These are phyloP conservation scores for Aspergillus tanneri DNA, from an alignment of 2,329 filamentous ascomycete species.

Conservation along the genomic window DNA sequence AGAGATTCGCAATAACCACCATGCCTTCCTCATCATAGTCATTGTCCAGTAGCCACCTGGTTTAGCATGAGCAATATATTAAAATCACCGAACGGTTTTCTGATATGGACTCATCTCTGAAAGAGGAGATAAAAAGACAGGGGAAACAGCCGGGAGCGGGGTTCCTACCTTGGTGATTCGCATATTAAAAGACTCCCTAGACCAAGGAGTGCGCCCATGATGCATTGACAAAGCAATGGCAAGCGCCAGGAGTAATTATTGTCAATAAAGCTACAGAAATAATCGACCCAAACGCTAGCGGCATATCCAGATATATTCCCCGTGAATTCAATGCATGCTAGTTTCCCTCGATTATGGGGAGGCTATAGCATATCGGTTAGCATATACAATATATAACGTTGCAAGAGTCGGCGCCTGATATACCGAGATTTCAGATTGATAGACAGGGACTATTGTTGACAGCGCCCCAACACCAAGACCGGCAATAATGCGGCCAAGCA, in stretches of 20 bases:
- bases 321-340: constrained; percentile 97
- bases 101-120: too few relatives aligned
- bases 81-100: constrained; percentile 26
- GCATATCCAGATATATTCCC: constrained; percentile 96
- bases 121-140: constrained; percentile 23
- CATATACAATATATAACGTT: constrained; percentile 1
- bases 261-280: constrained; percentile 88
- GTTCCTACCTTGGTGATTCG: constrained; percentile 79
- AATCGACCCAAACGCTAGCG: constrained; percentile 97
- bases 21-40: constrained; percentile 98
- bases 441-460: constrained; percentile 89
- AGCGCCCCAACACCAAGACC: constrained; percentile 84
- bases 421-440: constrained; percentile 86
- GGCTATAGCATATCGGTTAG: constrained; percentile 49
- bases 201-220: constrained; percentile 86
- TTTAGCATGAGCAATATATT: constrained; percentile 8
- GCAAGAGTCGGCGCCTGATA: constrained; percentile 2
- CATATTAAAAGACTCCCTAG: constrained; percentile 89
- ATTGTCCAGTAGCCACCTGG: constrained; percentile 92
- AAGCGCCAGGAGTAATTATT: constrained; percentile 86
- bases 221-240: constrained; percentile 85
- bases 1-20: constrained; percentile 95
- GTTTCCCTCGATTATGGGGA: constrained; percentile 89
- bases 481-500: constrained; percentile 74
- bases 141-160: neutral